These are phyloP conservation scores for Exophiala lecanii-corni DNA, from an alignment of 2,329 filamentous ascomycete genomes.

Conservation along the genomic window DNA sequence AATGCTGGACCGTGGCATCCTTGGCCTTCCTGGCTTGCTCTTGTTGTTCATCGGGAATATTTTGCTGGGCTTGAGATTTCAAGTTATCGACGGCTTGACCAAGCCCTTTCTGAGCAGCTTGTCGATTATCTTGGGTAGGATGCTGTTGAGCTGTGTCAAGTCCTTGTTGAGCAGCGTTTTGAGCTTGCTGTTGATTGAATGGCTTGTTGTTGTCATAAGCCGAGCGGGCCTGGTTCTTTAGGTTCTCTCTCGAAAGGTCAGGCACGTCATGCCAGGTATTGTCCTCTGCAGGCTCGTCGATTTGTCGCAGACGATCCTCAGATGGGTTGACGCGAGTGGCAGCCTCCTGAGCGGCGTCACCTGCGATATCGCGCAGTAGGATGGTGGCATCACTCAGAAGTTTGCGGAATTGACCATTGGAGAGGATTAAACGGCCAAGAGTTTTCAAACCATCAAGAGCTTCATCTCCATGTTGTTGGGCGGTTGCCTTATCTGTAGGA, in stretches of 20 bases:
- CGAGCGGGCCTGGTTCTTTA: conserved; percentile 65
- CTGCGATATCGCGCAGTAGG: conserved; percentile 82
- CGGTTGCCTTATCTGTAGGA: conserved; percentile 69
- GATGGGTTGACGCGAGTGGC: conserved; percentile 71
- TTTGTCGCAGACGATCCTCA: conserved; percentile 68
- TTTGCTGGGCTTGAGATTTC: conserved; percentile 56
- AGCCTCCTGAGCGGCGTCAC: conserved; percentile 78
- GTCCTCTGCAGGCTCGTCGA: conserved; percentile 80
- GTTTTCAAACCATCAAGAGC: conserved; percentile 81
- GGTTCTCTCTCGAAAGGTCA: conserved; percentile 63
- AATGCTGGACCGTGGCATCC: conserved; percentile 40
- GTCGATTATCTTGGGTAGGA: conserved; percentile 15
- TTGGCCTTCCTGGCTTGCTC: conserved; percentile 36
- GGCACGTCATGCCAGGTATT: conserved; percentile 92
- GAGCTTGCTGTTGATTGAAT: conserved; percentile 54
- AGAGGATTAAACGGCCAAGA: conserved; percentile 81
- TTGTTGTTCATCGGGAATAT: conserved; percentile 59
- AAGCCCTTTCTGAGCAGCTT: conserved; percentile 36
- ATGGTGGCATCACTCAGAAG: conserved; percentile 76
- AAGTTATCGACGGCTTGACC: conserved; percentile 35
- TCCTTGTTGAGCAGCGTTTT: conserved; percentile 57
- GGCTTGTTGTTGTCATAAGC: conserved; percentile 55
- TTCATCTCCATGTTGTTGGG: conserved; percentile 77
- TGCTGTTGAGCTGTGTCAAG: conserved; percentile 50
- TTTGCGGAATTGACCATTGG: conserved; percentile 94